Evolutionary conservation across 495 filamentous ascomycete genomes (phyloP), one percentile per base, ranked within the genome.

Genomic region (Cercophora sp.): DNA sequence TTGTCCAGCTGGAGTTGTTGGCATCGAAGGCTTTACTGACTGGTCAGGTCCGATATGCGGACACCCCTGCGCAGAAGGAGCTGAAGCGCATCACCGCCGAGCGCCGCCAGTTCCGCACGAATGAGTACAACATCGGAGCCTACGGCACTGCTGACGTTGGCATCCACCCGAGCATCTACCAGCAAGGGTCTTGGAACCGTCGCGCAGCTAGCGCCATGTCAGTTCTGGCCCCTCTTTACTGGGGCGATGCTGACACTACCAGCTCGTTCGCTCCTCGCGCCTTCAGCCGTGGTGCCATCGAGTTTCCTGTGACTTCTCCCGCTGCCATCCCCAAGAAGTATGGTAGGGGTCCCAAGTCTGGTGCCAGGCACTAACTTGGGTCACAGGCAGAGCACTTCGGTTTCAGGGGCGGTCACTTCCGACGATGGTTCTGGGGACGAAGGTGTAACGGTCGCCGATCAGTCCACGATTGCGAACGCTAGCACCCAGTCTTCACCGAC

Each of bases 51-150:
- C 92, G 93, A 46, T 97, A 93, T 66, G 92, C 93, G 45, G 93
- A 99, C 66, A 97, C 94, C 24, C 87, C 91, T 32, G 87, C 89
- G 48, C 93, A 99, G 70, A 99, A 97, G 76, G 77, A 89, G 61
- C 79, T 99, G 46, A 99, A 99, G 77, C 85, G 90, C 31, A 85
- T 93, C 62, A 96, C 91, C 18, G 89, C 91, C 22, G 87, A 92
- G 68, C 88, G 89, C 56, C 88, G 93, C 49, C 86, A 92, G 59
- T 96, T 91, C 72, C 88, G 93, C 50, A 87, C 91, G 26, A 90
- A 92, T 36, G 94, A 98, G 71, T 97, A 96, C 66, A 96, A 96
- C 58, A 77, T 79, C 55, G 75, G 78, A 25, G 79, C 79, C 29
- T 82, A 80, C 59, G 79, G 79, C 53, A 76, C 74, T 40, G 59